Evolutionary conservation across 2,329 filamentous ascomycete genomes (phyloP).

Genomic region (Phaeophleospora eucalypticola): DNA sequence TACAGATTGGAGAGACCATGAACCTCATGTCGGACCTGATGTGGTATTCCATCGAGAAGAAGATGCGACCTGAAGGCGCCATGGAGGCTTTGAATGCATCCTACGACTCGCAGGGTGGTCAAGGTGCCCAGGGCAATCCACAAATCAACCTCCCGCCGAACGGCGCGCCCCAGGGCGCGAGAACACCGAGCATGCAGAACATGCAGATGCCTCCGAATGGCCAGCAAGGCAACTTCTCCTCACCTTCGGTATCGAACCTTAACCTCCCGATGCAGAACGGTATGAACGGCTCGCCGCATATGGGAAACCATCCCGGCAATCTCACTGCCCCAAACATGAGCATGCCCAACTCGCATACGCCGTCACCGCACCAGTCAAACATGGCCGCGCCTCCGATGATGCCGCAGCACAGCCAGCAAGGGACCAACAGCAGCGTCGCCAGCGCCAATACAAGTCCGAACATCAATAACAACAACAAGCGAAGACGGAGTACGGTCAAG

Average conservation of each 20-base stretch:
- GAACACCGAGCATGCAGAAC: slow-evolving; percentile 33
- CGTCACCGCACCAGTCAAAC: slow-evolving; percentile 43
- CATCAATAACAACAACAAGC: slow-evolving; percentile 56
- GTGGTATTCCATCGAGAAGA: slow-evolving; percentile 52
- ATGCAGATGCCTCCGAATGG: slow-evolving; percentile 31
- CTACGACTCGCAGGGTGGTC: slow-evolving; percentile 32
- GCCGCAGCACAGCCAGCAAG: slow-evolving; percentile 54
- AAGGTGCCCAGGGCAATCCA: slow-evolving; percentile 35
- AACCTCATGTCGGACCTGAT: slow-evolving; percentile 61
- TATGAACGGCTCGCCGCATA: slow-evolving; percentile 50
- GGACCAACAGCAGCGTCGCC: slow-evolving; percentile 51
- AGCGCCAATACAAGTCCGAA: slow-evolving; percentile 60
- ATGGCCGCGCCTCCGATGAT: slow-evolving; percentile 51
- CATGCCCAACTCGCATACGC: slow-evolving; percentile 37
- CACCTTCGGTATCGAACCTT: slow-evolving; percentile 54
- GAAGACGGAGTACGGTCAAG: slow-evolving; percentile 58
- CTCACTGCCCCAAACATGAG: slow-evolving; percentile 20
- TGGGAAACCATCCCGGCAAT: slow-evolving; percentile 33
- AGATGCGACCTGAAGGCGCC: slow-evolving; percentile 53
- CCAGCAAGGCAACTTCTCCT: slow-evolving; percentile 45
- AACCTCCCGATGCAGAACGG: slow-evolving; percentile 49
- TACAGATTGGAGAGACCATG: slow-evolving; percentile 61
- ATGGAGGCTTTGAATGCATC: slow-evolving; percentile 50
- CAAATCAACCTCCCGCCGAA: slow-evolving; percentile 46
- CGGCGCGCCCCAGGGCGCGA: slow-evolving; percentile 23